These are phyloP conservation scores for Ettlia oleoabundans DNA, from an alignment of 139 green algal species.

Conservation along the genomic window DNA sequence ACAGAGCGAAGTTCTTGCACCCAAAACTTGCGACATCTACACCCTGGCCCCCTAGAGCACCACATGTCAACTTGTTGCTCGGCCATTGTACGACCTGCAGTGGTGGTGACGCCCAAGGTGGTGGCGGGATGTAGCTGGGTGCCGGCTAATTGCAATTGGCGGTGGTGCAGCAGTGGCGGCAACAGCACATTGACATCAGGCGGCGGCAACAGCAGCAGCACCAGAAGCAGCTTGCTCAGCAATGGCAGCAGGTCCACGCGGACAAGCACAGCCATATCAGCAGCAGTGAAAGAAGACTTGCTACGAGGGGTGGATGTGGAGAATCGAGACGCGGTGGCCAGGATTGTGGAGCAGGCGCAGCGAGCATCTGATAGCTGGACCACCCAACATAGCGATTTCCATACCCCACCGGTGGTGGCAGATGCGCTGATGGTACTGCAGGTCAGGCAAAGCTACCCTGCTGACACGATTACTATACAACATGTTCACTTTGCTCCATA, in stretches of 20 bases:
- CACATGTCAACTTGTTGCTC: not conserved
- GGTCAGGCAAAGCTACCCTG: not conserved
- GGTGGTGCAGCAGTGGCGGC: not conserved
- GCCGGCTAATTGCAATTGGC: not conserved
- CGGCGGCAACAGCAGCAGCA: not conserved
- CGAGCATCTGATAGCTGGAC: conserved; percentile 45
- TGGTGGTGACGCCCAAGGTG: not conserved
- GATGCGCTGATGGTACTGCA: conserved; percentile 48
- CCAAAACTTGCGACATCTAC: too few species aligned
- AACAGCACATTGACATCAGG: not conserved
- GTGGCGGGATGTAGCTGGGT: not conserved
- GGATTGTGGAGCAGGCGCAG: conserved; percentile 70
- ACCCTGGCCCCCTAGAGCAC: too few species aligned
- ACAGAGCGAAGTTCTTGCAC: too few species aligned
- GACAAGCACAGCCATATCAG: not conserved
- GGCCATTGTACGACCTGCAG: not conserved
- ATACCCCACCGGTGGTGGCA: conserved; percentile 61
- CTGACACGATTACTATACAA: not conserved
- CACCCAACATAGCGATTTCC: conserved; percentile 50
- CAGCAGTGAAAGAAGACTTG: conserved; percentile 15
- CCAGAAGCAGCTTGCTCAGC: not conserved
- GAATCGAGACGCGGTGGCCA: conserved; percentile 58
- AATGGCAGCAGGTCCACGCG: not conserved
- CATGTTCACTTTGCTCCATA: not conserved
- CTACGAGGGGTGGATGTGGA: conserved; percentile 46